These are phyloP conservation scores for Solanum stenotomum DNA, from an alignment of 257 asterid species.

Conservation along the genomic window DNA sequence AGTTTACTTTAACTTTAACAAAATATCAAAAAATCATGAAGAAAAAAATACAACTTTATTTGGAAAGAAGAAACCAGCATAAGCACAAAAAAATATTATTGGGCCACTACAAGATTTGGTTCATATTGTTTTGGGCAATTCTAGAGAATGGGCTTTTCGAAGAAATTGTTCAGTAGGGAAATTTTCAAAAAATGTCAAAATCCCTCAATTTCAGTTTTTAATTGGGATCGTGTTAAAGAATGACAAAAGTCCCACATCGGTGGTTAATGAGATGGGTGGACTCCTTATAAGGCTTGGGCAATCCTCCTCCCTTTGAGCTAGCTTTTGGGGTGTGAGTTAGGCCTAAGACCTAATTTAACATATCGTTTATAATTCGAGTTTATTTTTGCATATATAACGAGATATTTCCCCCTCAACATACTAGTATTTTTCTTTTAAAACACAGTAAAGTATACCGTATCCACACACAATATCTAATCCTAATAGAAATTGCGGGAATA, in stretches of 20 bases:
- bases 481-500: neutral
- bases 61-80: neutral
- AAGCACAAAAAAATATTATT: neutral
- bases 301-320: no score
- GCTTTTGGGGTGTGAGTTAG: no score
- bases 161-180: neutral
- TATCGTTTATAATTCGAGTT: neutral
- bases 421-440: neutral
- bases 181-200: neutral
- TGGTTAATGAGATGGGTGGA: no score
- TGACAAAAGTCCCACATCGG: no score
- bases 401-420: no score
- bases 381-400: neutral
- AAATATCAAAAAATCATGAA: neutral
- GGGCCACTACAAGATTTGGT: neutral
- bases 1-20: neutral
- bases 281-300: no score
- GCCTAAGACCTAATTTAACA: no score
- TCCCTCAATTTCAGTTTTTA: neutral
- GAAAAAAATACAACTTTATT: neutral
- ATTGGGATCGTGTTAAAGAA: no score
- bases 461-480: neutral
- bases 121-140: neutral
- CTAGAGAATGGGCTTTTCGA: neutral
- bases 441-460: neutral